Base-by-base conservation (phyloP, 129 eudicot species). In the Dittrichia graveolens region DNA sequence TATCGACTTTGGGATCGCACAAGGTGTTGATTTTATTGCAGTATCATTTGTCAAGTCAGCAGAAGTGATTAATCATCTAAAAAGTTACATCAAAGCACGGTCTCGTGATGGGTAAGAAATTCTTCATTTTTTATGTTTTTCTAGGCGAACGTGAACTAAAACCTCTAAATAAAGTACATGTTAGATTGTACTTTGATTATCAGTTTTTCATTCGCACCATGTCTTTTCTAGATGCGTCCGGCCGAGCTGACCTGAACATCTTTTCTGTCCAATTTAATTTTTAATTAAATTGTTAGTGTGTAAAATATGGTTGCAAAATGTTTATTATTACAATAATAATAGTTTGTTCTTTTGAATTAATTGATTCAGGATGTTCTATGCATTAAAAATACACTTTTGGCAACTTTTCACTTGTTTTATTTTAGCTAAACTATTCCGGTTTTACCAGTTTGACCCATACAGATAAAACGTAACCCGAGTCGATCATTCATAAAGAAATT, bases 1-100 rank as follows among this genome's bases (percentile, higher is more conserved):
- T 74, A 95, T 95, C 62, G 99, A 90, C 67, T 95, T 95, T 65
- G 99, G 97, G 72, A 88, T 88, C 8, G 88, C 97, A 11, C 90
- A 95, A 81, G 99, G 99, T 66, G 99, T 95, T 61, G 99, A 95
- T 70, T 95, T 90, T 81, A 90, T 95, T 72, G 99, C 97, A 11
- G 62, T 90, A 61, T 90, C 99, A n/a, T 95, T 95, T 76, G 99
- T 90, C 45, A 88, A 91, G 79, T 88, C 97, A 56, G 97, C 99
- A 49, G 99, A 95, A 81, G 96, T 87, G 52, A 84, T 95, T 47
- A 88, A 86, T 64, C 97, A 95, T 78, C 88, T 90, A 6, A 95
- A 83, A 74, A 95, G 97, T 84, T 95, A 95, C 79, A 94, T 94
- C 53, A 84, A 83, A 74, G 99, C 97, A 31, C 93, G 91, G 19